Evolutionary conservation across 208 protist genomes (phyloP).

Genomic region (Trypanosoma brucei): DNA sequence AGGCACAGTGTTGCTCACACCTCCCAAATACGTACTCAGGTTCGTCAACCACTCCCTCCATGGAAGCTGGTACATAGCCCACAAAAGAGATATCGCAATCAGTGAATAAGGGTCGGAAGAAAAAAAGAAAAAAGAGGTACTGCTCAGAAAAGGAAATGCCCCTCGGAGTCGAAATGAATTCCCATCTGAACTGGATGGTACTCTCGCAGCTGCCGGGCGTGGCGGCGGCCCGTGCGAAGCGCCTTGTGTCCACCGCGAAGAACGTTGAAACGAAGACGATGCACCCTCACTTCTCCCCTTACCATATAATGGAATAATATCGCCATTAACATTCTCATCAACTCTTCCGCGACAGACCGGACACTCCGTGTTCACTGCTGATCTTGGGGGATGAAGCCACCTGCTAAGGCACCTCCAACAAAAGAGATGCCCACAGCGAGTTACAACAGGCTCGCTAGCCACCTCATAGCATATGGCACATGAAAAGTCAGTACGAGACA

Average conservation of each 20-base stretch:
- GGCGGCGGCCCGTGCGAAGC: too few relatives aligned
- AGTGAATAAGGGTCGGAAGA: not conserved
- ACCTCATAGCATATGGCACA: constrained; percentile 80
- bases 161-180: too few relatives aligned
- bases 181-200: too few relatives aligned
- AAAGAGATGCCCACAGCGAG: constrained; percentile 82
- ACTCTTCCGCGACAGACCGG: constrained; percentile 79
- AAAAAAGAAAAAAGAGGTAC: constrained; percentile 1
- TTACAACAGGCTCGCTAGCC: constrained; percentile 71
- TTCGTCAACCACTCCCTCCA: not conserved
- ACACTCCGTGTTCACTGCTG: constrained; percentile 41
- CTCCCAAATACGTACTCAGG: not conserved
- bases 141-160: not conserved
- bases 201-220: too few relatives aligned
- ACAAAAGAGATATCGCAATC: constrained; percentile 3
- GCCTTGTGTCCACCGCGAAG: too few relatives aligned
- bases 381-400: constrained; percentile 45
- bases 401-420: constrained; percentile 79
- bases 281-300: constrained; percentile 28
- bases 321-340: constrained; percentile 38
- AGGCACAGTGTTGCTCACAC: not conserved
- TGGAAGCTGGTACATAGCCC: constrained; percentile 3
- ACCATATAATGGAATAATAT: constrained; percentile 82
- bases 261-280: not conserved
- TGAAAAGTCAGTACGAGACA: constrained; percentile 47